These are phyloP conservation scores for Apiotrichum montevideense DNA, from an alignment of 1,284 basidiomycete species.

Conservation along the genomic window DNA sequence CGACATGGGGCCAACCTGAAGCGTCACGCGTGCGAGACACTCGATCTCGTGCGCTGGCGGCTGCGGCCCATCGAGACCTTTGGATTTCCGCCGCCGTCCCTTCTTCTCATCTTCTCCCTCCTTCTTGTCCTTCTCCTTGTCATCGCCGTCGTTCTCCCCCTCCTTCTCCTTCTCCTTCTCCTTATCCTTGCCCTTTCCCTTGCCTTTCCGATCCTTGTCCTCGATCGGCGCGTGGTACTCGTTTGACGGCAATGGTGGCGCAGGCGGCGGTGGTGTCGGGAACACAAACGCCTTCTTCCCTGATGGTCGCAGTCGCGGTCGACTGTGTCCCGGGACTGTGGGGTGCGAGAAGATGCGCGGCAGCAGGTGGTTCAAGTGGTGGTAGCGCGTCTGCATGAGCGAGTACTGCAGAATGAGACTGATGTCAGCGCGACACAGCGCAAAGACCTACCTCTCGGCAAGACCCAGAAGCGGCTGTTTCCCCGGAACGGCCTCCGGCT, in stretches of 20 bases:
- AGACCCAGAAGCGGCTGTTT: slow-evolving; percentile 27
- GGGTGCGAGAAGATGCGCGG: slow-evolving; percentile 42
- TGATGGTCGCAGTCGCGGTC: slow-evolving; percentile 29
- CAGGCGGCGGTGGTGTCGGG: slow-evolving; percentile 30
- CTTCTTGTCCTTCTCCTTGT: background rate
- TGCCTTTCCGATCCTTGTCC: slow-evolving; percentile 2
- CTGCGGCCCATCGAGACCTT: slow-evolving; percentile 15
- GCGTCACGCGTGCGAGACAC: slow-evolving; percentile 36
- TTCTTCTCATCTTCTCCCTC: slow-evolving; percentile 6
- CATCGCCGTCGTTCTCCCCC: background rate
- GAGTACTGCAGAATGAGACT: slow-evolving; percentile 39
- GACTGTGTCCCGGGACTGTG: slow-evolving; percentile 33
- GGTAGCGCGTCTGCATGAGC: slow-evolving; percentile 33
- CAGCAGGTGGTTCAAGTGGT: slow-evolving; percentile 36
- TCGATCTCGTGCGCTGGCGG: slow-evolving; percentile 43
- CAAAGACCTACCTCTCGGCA: slow-evolving; percentile 29
- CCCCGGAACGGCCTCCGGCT: slow-evolving; percentile 2
- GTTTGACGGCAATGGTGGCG: slow-evolving; percentile 21
- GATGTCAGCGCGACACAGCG: background rate
- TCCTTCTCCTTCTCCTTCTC: background rate
- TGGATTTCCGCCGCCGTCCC: slow-evolving; percentile 9
- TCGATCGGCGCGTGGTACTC: slow-evolving; percentile 17
- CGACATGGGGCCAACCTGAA: slow-evolving; percentile 37
- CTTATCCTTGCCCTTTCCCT: background rate
- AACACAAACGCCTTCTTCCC: slow-evolving; percentile 33